Base-by-base conservation (phyloP, 148 eudicot genomes). In the Rhododendron simsii region DNA sequence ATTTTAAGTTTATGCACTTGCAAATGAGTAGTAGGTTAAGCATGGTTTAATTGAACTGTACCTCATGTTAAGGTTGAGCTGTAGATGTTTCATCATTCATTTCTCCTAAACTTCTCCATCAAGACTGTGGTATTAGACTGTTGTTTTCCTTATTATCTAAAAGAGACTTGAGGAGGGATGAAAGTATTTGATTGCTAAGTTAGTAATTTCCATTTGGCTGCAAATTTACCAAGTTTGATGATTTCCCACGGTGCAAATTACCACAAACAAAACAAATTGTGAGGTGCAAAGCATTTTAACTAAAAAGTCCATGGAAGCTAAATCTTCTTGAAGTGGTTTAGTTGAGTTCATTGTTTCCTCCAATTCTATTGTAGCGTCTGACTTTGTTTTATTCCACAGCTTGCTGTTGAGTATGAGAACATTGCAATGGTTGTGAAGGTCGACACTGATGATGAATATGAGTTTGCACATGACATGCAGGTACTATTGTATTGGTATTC, bases 381-480 rank as follows among this genome's bases (percentile, higher is more conserved):
- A 83, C 57, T 84, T 77, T 74, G 86, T 47, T 73, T 82, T 81
- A 35, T 82, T 53, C 61, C 81, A 81, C 93, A 97, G 99, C 96
- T 95, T 84, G 98, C 98, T 65, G 98, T 97, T 76, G 99, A 97
- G 90, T 95, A 97, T 53, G 98, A 95, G 91, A 91, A 85, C 80
- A 94, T 91, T 85, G 95, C 93, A 59, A 11, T 93, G 63, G 93
- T 97, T 47, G 94, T 97, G 86, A 97, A 97, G 91, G 98, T 97
- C 71, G 95, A 97, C 88, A 97, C 99, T 2, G 99, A 97, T 87
- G 96, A 97, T 74, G 99, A 97, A 90, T 95, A 94, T 83, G 96
- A 95, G 90, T 97, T 97, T 87, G 95, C 99, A 53, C 95, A 89
- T 71, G 96, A 97, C 85, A 97, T 97, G 99, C 98, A 95, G 99